Evolutionary conservation across 1,284 basidiomycete genomes (phyloP).

Genomic region (Erythrobasidium hasegawianum): DNA sequence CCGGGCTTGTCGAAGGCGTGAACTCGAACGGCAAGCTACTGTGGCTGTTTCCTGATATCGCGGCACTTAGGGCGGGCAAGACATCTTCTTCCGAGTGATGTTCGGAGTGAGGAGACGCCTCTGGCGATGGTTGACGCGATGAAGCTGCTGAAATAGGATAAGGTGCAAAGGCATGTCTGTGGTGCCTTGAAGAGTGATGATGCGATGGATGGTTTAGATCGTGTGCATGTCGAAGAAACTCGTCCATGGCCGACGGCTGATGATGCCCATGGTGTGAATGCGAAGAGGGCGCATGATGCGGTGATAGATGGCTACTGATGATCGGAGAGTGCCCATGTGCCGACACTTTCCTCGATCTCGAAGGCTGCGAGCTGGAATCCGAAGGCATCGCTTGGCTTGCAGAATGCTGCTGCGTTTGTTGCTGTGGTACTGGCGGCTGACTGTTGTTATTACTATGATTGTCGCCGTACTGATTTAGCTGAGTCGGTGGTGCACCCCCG

Average conservation of each 20-base stretch:
- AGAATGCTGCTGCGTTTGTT: slow-evolving; percentile 23
- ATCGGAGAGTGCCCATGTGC: neutral
- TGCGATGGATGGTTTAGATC: slow-evolving; percentile 37
- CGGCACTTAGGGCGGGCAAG: slow-evolving; percentile 4
- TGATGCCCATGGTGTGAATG: slow-evolving; percentile 39
- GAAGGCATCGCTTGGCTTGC: slow-evolving; percentile 9
- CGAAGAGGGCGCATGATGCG: slow-evolving; percentile 35
- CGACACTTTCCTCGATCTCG: slow-evolving; percentile 5
- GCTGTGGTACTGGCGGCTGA: slow-evolving; percentile 8
- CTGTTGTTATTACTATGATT: slow-evolving; percentile 17
- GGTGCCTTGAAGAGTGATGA: slow-evolving; percentile 40
- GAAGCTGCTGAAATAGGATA: slow-evolving; percentile 38
- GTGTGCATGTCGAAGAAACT: slow-evolving; percentile 28
- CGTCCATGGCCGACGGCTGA: slow-evolving; percentile 14
- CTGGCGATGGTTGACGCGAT: slow-evolving; percentile 38
- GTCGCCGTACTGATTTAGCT: neutral
- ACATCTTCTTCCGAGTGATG: slow-evolving; percentile 25
- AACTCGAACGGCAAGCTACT: slow-evolving; percentile 45
- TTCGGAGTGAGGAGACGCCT: slow-evolving; percentile 35
- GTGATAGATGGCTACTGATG: neutral
- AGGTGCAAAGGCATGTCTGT: slow-evolving; percentile 43
- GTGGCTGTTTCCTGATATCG: slow-evolving; percentile 36
- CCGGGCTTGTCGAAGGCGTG: slow-evolving; percentile 64
- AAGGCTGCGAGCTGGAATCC: slow-evolving; percentile 8
- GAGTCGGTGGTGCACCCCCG: neutral